Evolutionary conservation across 2,329 filamentous ascomycete species (phyloP).

Genomic region (Fusarium nelsonii): DNA sequence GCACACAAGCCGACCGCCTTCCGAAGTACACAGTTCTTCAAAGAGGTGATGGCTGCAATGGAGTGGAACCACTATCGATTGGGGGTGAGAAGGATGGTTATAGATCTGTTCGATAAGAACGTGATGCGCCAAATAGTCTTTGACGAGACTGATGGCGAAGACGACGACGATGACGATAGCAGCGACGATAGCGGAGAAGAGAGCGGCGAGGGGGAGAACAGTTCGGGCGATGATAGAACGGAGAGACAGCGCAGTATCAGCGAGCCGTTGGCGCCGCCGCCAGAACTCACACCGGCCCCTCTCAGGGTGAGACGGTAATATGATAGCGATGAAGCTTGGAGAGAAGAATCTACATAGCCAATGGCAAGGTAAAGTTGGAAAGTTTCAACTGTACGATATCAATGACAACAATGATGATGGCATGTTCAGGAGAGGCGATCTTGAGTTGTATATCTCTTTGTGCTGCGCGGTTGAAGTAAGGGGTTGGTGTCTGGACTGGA

Average conservation of each 20-base stretch:
- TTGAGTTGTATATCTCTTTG: constrained; percentile 35
- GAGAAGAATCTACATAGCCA: constrained; percentile 22
- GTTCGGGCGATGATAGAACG: constrained; percentile 66
- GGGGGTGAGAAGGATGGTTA: constrained; percentile 86
- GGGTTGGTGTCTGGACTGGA: constrained; percentile 14
- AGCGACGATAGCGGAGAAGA: constrained; percentile 48
- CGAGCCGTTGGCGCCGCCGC: constrained; percentile 55
- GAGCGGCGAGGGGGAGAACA: constrained; percentile 59
- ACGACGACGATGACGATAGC: constrained; percentile 74
- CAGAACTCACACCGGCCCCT: constrained; percentile 53
- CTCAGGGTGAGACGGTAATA: constrained; percentile 50
- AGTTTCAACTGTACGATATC: constrained; percentile 38
- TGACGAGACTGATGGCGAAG: constrained; percentile 61
- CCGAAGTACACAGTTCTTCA: constrained; percentile 81
- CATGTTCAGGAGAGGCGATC: constrained; percentile 10
- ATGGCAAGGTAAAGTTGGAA: constrained; percentile 22
- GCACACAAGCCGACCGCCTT: constrained; percentile 81
- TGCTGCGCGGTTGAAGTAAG: constrained; percentile 16
- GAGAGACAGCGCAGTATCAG: constrained; percentile 69
- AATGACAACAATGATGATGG: constrained; percentile 35
- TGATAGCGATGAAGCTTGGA: background rate
- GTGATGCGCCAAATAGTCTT: constrained; percentile 88
- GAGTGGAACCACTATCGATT: constrained; percentile 92
- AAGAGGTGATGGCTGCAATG: constrained; percentile 84
- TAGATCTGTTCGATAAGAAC: constrained; percentile 93